Base-by-base conservation (phyloP, 2,329 filamentous ascomycete species). In the Ciborinia camelliae region DNA sequence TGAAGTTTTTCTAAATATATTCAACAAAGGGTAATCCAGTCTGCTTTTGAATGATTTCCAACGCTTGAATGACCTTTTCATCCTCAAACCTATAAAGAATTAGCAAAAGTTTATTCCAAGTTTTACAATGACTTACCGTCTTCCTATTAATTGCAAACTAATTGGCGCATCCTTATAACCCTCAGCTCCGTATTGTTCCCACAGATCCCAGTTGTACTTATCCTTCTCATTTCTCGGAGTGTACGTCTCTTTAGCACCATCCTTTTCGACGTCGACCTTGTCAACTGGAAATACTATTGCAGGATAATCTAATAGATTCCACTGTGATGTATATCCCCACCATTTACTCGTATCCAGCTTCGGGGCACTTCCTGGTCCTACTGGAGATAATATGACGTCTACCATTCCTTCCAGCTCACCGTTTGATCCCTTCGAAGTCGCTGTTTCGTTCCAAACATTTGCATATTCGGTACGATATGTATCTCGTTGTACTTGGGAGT, bases 221-320 rank as follows among this genome's bases (percentile, higher is more conserved):
- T 76, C 75, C 45, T 68, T 70, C 68, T 73, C 67, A 72, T 77
- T 71, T 70, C 68, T 73, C 68, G 75, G 66, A 61, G 69, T 60
- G 70, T 74, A 78, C 7, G 70, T 68, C 64, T 64, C 70, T 63
- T 63, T 66, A 32, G 50, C 71, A 61, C 1, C 69, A 65, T 67
- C 68, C 67, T 76, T 74, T 43, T 60, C 65, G 8, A 72, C 62
- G 68, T 75, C 68, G 41, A 77, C 70, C 61, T 71, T 74, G 23
- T 75, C 76, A 2, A 83, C 84, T 0, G 88, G 88, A 71, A 90
- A 88, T 0, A 86, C 80, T 2, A 83, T 74, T 12, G 80, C 82
- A 0, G 88, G 85, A 73, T 89, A 89, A 73, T 91, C 87, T 1
- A 90, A 80, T 50, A 90, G 70, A 72, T 90, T 91, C 86, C 87